A percentile compares a stretch with the other conserved stretches of the same genome.
These are phyloP conservation scores for Nothomitra cinnamomea DNA, from an alignment of 2,329 filamentous ascomycete genomes.

Conservation along the genomic window DNA sequence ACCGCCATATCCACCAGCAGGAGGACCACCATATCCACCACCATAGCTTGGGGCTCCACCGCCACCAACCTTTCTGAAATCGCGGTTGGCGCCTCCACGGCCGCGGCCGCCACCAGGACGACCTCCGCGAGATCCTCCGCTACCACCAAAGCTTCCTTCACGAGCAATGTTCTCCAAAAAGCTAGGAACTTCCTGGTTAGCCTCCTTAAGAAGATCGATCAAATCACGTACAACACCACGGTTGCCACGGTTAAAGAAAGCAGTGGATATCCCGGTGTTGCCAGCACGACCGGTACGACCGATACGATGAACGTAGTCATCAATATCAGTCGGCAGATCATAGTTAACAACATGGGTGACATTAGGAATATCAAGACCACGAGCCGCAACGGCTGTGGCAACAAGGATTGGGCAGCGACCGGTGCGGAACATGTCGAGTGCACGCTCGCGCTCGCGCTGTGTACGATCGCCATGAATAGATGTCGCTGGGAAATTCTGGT, in stretches of 20 bases:
- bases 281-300: conserved; percentile 99
- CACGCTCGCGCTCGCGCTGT: conserved; percentile 95
- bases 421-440: conserved; percentile 92
- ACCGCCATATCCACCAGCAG: conserved; percentile 19
- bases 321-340: conserved; percentile 95
- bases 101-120: conserved; percentile 55
- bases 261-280: conserved; percentile 95
- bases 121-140: conserved; percentile 45
- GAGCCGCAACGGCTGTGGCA: conserved; percentile 87
- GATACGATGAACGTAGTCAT: conserved; percentile 97
- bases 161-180: conserved; percentile 97
- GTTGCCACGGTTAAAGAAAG: conserved; percentile 99
- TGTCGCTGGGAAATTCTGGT: conserved; percentile 94
- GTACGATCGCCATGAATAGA: conserved; percentile 98
- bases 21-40: conserved; percentile 17
- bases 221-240: conserved; percentile 93
- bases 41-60: conserved; percentile 24
- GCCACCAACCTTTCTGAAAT: conserved; percentile 62
- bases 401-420: conserved; percentile 92
- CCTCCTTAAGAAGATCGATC: conserved; percentile 94
- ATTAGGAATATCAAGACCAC: conserved; percentile 85
- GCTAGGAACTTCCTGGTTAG: conserved; percentile 84
- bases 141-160: conserved; percentile 69
- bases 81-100: conserved; percentile 52
- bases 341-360: conserved; percentile 98